Base-by-base conservation (phyloP, 208 protist genomes). In the Borovskyia barvae region DNA sequence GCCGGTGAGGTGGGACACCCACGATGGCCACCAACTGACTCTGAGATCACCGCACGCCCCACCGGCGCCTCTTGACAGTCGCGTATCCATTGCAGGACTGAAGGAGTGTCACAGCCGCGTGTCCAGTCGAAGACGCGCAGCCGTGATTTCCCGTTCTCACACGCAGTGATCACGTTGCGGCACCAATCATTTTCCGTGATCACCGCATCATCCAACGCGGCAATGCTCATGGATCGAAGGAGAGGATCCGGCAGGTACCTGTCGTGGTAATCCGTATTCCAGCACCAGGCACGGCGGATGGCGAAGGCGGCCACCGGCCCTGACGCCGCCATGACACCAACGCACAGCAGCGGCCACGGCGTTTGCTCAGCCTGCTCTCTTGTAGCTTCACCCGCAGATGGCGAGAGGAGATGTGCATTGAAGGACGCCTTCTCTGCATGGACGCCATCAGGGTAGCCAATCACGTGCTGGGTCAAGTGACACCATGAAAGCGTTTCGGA, bases 401-500 rank as follows among this genome's bases (percentile, higher is more conserved):
- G 22, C 11, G 29, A n/a, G 15, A 39, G 61, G n/a, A 94, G 57
- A 7, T 40, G 20, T 1, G 71, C 73, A 30, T 87, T 75, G 28
- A 95, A 58, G 5, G 76, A 84, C 63, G 39, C 61, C 2, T 39
- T 17, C 6, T 28, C 47, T 17, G 82, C 76, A 7, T 59, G 53
- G 4, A 42, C 66, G 12, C 75, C 63, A 66, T 92, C 67, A 7
- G 61, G 51, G 36, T 66, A 64, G 48, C 88, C 88, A 40, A 94
- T 77, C 3, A 91, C 65, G 20, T 68, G 37, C 26, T 53, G n/a
- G 11, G 57, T 47, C 54, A 91, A 82, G 41, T 72, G 58, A 1
- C 51, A 25, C 80, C 80, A 91, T n/a, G 67, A 77, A 33, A 82
- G 68, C 41, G 64, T 35, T 9, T 54, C 45, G 41, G 73, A 62